A percentile compares a stretch with the other conserved stretches of the same genome.
These are phyloP conservation scores for Gossypium anomalum DNA, from an alignment of 345 rosid genomes.

Conservation along the genomic window DNA sequence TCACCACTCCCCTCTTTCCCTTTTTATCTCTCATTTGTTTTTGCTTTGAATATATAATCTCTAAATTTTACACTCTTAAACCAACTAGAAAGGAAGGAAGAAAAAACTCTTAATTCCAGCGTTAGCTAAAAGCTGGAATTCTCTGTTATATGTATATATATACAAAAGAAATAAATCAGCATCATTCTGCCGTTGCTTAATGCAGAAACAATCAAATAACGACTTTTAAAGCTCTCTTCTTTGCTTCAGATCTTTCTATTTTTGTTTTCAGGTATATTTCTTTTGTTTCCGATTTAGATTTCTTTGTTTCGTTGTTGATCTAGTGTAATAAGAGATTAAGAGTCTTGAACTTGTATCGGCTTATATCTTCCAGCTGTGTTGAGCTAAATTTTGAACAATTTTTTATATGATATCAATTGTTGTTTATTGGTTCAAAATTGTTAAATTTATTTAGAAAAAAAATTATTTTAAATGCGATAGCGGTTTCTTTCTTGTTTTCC, in stretches of 20 bases:
- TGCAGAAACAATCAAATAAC: not conserved
- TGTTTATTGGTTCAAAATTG: not conserved
- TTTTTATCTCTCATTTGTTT: not conserved
- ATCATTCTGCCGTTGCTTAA: not conserved
- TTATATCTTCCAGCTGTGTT: not conserved
- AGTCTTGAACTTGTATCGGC: not conserved
- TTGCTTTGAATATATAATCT: not conserved
- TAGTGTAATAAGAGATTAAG: not conserved
- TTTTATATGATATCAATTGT: not conserved
- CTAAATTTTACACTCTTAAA: not conserved
- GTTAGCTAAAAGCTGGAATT: conserved; percentile 10
- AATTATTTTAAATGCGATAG: not conserved
- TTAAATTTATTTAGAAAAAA: not conserved
- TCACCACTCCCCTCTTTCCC: not conserved
- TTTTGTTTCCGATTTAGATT: not conserved
- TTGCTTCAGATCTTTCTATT: not conserved
- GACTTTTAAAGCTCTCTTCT: not conserved
- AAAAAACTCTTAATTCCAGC: not conserved
- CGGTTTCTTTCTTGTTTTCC: not conserved
- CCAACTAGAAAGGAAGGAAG: not conserved
- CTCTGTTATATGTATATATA: not conserved
- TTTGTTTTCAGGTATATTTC: not conserved
- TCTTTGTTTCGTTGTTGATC: not conserved
- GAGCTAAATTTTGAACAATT: not conserved
- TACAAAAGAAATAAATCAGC: not conserved